Evolutionary conservation across 345 rosid genomes (phyloP), one percentile per base, ranked within the genome.

Genomic region (Adansonia digitata): DNA sequence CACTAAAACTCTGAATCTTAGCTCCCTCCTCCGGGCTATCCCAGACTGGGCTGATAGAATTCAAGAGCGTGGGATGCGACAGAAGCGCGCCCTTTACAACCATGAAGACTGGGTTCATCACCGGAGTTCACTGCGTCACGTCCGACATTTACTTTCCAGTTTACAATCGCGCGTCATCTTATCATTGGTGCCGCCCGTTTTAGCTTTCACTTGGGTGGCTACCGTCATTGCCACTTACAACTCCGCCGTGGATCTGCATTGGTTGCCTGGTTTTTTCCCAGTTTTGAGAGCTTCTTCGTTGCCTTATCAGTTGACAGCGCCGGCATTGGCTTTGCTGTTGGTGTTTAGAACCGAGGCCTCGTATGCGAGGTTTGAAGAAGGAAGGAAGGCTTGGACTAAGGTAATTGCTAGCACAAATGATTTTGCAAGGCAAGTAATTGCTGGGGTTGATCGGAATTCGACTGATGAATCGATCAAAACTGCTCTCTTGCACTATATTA

Each of bases 271-370:
- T 24, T 84, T 88, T 53, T 86, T 91, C 81, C 98, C 94, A 0
- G 81, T 92, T 9, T 75, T 94, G 64, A 86, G 92, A 80, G 84
- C 98, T 4, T 94, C 98, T 60, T 74, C 98, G 34, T 78, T 94
- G 81, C 98, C 98, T 1, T 91, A 91, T 76, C 95, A 94, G 86
- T 72, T 94, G 26, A 92, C 98, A 0, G 97, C 97, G 37, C 91
- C 98, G 5, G 98, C 98, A 45, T 74, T 94, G 82, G 98, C 98
- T 46, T 82, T 94, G 82, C 88, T 94, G 80, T 74, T 94, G 46
- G 98, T 92, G 45, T 94, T 94, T 53, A 82, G 98, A 73, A 94
- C 96, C 0, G 98, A 94, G 86, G 98, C 98, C 26, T 92, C 98
- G 14, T 94, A 92, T 82, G 91, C 98, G 5, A 86, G 98, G 85